These are phyloP conservation scores for Paraphaeosphaeria sporulosa DNA, from an alignment of 2,329 filamentous ascomycete species.

Conservation along the genomic window DNA sequence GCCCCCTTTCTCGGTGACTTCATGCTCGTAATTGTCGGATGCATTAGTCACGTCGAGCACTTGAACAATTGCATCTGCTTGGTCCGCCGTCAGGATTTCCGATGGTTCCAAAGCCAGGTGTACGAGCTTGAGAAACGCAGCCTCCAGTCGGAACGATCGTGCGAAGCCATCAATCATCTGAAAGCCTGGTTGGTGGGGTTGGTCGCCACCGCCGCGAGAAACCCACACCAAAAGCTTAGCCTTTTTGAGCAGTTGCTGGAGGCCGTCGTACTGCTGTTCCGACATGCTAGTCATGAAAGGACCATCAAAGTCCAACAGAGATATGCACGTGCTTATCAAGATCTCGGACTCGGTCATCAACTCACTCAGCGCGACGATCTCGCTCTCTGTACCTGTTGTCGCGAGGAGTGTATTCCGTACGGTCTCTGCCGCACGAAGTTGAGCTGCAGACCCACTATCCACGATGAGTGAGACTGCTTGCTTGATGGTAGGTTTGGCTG, in stretches of 20 bases:
- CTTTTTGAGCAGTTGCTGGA: not conserved
- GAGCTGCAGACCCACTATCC: not conserved
- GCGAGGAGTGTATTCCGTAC: not conserved
- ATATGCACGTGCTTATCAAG: not conserved
- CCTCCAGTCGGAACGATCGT: not conserved
- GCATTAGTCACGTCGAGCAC: not conserved
- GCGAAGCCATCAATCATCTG: constrained; percentile 1
- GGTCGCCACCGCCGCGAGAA: not conserved
- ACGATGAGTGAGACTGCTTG: not conserved
- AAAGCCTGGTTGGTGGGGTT: not conserved
- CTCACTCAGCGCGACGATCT: not conserved
- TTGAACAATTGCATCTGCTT: not conserved
- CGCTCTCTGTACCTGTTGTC: not conserved
- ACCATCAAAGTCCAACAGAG: constrained; percentile 1
- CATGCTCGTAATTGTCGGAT: not conserved
- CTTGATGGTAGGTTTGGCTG: not conserved
- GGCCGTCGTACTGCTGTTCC: not conserved
- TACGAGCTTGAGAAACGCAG: not conserved
- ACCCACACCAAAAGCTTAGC: not conserved
- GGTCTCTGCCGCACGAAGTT: not conserved
- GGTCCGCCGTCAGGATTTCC: not conserved
- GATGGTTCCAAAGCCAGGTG: not conserved
- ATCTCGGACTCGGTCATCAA: not conserved
- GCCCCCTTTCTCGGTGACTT: constrained; percentile 4
- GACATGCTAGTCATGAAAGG: not conserved